Evolutionary conservation across 352 stramenopile genomes (phyloP).

Genomic region (Paralagenidium karlingii): DNA sequence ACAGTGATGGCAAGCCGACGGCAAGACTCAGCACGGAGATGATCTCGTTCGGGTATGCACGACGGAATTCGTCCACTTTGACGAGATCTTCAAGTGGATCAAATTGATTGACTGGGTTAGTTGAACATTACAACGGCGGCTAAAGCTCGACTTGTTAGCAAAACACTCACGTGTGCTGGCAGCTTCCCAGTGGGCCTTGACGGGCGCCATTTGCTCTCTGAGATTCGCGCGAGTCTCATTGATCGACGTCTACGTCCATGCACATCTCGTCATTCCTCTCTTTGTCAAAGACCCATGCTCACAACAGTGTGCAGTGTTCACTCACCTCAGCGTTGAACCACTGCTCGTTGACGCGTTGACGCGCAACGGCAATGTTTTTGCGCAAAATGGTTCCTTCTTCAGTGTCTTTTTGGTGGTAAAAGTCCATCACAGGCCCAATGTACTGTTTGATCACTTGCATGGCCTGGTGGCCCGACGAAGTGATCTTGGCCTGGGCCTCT

Average conservation of each 20-base stretch:
- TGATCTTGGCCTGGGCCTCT: too few species aligned
- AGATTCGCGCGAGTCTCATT: conserved; percentile 38
- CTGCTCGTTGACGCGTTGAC: conserved; percentile 43
- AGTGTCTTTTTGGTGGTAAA: conserved; percentile 51
- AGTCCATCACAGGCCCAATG: conserved; percentile 31
- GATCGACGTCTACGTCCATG: conserved; percentile 16
- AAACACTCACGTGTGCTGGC: conserved; percentile 32
- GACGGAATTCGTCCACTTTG: conserved; percentile 65
- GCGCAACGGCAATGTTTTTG: conserved; percentile 30
- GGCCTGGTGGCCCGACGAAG: conserved; percentile 21
- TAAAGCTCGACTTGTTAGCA: background rate
- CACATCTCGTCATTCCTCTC: background rate
- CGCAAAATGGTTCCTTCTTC: conserved; percentile 52
- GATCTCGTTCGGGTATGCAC: conserved; percentile 49
- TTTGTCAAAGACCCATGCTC: background rate
- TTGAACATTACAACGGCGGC: background rate
- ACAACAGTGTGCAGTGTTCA: background rate
- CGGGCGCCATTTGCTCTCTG: conserved; percentile 42
- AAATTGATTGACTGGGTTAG: background rate
- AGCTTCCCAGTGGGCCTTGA: conserved; percentile 26
- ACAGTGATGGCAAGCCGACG: conserved; percentile 48
- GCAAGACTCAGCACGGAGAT: conserved; percentile 33
- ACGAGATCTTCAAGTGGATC: conserved; percentile 25
- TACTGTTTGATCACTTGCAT: conserved; percentile 20
- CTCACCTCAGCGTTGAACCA: conserved; percentile 34